Percentiles rank a stretch among this genome's conserved stretches.
Conservation (phyloP, 345 rosid genomes). For the Adansonia digitata region DNA sequence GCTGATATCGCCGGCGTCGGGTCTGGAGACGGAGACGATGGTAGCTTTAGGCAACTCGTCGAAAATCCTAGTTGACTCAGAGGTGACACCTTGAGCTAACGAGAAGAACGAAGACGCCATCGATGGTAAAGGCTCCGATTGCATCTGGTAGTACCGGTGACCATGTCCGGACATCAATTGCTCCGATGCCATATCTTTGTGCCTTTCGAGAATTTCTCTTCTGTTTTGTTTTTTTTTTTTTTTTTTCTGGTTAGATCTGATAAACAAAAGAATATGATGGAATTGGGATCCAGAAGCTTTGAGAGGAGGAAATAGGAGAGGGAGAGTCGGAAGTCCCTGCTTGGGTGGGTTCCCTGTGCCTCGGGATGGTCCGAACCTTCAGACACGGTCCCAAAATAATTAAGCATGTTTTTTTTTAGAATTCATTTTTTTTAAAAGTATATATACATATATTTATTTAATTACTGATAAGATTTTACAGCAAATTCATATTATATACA, state of each 20-base stretch:
- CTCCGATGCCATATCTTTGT: slow-evolving; percentile 56
- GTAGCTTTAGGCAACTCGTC: slow-evolving; percentile 76
- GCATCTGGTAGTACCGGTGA: slow-evolving; percentile 68
- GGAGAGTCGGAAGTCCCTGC: neutral
- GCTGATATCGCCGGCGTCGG: slow-evolving; percentile 86
- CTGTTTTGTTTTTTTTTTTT: too few species aligned
- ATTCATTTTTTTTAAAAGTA: too few species aligned
- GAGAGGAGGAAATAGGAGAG: neutral
- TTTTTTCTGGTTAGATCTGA: neutral
- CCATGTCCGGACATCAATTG: slow-evolving; percentile 63
- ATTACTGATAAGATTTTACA: too few species aligned
- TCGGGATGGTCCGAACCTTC: too few species aligned
- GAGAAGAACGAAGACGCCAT: slow-evolving; percentile 53
- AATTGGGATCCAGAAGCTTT: neutral
- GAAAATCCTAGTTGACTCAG: slow-evolving; percentile 63
- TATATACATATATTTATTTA: too few species aligned
- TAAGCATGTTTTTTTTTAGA: too few species aligned
- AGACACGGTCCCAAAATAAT: too few species aligned
- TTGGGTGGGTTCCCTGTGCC: too few species aligned
- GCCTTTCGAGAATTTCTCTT: neutral
- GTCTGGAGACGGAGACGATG: slow-evolving; percentile 76
- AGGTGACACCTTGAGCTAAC: slow-evolving; percentile 18
- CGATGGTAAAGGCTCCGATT: slow-evolving; percentile 50
- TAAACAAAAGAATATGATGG: neutral
- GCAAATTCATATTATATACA: too few species aligned